These are phyloP conservation scores for Fusarium sp. DNA, from an alignment of 2,329 filamentous ascomycete genomes.

Conservation along the genomic window DNA sequence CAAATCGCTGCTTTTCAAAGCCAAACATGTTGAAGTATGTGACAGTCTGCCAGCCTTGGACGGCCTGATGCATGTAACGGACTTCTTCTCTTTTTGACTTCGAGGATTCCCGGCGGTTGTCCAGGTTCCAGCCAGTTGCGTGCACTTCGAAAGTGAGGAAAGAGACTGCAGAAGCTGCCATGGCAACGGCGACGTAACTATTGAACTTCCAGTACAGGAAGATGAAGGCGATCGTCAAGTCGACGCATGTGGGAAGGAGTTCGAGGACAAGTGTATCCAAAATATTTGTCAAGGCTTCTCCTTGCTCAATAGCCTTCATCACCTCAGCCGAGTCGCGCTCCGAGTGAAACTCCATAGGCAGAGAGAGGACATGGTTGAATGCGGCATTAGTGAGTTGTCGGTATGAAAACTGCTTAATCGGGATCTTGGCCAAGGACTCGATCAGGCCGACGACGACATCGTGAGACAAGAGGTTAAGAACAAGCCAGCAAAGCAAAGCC, in stretches of 20 bases:
- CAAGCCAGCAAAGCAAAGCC: slow-evolving; percentile 40
- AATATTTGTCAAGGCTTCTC: slow-evolving; percentile 70
- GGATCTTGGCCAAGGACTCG: slow-evolving; percentile 51
- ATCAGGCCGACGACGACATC: slow-evolving; percentile 36
- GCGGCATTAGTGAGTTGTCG: slow-evolving; percentile 71
- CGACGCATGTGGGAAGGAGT: slow-evolving; percentile 73
- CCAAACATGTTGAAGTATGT: slow-evolving; percentile 58
- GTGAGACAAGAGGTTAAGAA: slow-evolving; percentile 25
- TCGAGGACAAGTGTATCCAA: slow-evolving; percentile 73
- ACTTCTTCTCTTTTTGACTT: slow-evolving; percentile 64
- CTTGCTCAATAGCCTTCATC: slow-evolving; percentile 76
- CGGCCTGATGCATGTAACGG: slow-evolving; percentile 70
- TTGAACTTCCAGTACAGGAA: slow-evolving; percentile 76
- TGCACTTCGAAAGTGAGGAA: slow-evolving; percentile 50
- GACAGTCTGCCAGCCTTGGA: slow-evolving; percentile 73
- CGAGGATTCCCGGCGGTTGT: slow-evolving; percentile 56
- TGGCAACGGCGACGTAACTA: slow-evolving; percentile 65
- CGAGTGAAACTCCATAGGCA: slow-evolving; percentile 80
- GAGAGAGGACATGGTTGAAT: slow-evolving; percentile 77
- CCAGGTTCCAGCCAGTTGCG: slow-evolving; percentile 57
- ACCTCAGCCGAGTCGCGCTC: slow-evolving; percentile 76
- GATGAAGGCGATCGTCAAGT: slow-evolving; percentile 72
- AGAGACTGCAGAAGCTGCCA: slow-evolving; percentile 47
- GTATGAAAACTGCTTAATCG: slow-evolving; percentile 61
- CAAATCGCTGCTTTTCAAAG: slow-evolving; percentile 51